Evolutionary conservation across 2,329 filamentous ascomycete species (phyloP).

Genomic region (Aspergillus arachidicola): DNA sequence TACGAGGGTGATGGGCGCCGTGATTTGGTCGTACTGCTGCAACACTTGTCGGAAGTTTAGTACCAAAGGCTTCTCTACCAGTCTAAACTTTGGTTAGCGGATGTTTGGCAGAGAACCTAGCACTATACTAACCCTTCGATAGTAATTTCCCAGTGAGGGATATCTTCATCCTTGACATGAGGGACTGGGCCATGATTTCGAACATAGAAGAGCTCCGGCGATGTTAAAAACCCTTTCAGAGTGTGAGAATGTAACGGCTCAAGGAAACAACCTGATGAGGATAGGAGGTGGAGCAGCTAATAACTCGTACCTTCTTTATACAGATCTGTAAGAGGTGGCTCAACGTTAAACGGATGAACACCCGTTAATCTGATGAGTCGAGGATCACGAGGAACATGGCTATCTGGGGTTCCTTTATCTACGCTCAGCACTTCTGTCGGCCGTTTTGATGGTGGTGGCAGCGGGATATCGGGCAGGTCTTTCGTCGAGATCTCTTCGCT

Average conservation of each 20-base stretch:
- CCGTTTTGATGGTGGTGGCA: slow-evolving; percentile 66
- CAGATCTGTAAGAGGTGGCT: slow-evolving; percentile 76
- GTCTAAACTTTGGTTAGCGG: slow-evolving; percentile 38
- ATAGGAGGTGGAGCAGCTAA: not conserved
- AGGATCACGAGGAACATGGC: slow-evolving; percentile 76
- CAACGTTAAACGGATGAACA: slow-evolving; percentile 87
- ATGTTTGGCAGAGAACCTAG: not conserved
- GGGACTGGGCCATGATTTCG: slow-evolving; percentile 87
- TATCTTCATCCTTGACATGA: slow-evolving; percentile 69
- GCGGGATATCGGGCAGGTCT: slow-evolving; percentile 54
- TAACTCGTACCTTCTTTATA: slow-evolving; percentile 62
- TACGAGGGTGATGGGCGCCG: slow-evolving; percentile 83
- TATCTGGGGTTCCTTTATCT: slow-evolving; percentile 81
- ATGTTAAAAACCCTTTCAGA: slow-evolving; percentile 75
- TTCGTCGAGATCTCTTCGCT: slow-evolving; percentile 27
- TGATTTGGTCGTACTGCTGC: slow-evolving; percentile 75
- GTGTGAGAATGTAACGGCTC: slow-evolving; percentile 1
- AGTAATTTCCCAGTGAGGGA: slow-evolving; percentile 78
- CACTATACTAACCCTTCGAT: slow-evolving; percentile 65
- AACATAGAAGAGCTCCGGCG: slow-evolving; percentile 86
- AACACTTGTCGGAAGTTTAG: slow-evolving; percentile 74
- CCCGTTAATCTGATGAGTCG: slow-evolving; percentile 85
- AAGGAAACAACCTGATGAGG: not conserved
- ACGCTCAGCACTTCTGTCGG: slow-evolving; percentile 68
- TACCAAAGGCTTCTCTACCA: slow-evolving; percentile 75